Conservation (phyloP, 345 rosid species). For the Passiflora organensis region DNA sequence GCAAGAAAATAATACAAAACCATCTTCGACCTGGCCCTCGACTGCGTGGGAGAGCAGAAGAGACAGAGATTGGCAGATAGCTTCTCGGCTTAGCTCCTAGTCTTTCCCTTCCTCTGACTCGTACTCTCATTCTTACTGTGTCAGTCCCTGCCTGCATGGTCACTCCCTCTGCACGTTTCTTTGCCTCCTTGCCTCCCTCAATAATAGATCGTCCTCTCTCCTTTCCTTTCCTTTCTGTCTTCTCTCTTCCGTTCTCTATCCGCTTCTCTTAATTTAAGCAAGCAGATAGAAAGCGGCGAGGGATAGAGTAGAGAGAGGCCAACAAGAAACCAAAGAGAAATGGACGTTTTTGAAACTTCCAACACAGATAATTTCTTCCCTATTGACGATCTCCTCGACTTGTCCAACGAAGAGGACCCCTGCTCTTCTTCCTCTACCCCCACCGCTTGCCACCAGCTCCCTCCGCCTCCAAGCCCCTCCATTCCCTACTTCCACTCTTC, state of each 20-base stretch:
- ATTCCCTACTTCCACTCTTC: conserved; percentile 6
- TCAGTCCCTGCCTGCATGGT: conserved; percentile 12
- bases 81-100: no score
- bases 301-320: neutral
- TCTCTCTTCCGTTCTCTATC: conserved; percentile 4
- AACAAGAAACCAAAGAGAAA: conserved; percentile 8
- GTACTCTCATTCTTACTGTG: neutral
- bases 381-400: conserved; percentile 73
- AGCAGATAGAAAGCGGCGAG: no score
- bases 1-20: neutral
- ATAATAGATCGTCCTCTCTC: conserved; percentile 3
- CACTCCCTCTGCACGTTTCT: conserved; percentile 31
- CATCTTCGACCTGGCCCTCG: neutral
- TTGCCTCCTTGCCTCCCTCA: conserved; percentile 21
- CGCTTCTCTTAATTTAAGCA: neutral
- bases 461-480: conserved; percentile 19
- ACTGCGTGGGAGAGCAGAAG: no score
- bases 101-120: neutral
- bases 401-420: conserved; percentile 51
- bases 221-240: neutral
- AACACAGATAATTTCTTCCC: conserved; percentile 46
- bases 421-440: conserved; percentile 29
- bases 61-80: no score
- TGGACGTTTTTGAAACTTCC: conserved; percentile 48
- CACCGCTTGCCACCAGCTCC: conserved; percentile 17